A percentile compares a stretch with the other conserved stretches of the same genome.
Evolutionary conservation across 768 basidiomycete species (phyloP).

Genomic region (Mycena amicta): DNA sequence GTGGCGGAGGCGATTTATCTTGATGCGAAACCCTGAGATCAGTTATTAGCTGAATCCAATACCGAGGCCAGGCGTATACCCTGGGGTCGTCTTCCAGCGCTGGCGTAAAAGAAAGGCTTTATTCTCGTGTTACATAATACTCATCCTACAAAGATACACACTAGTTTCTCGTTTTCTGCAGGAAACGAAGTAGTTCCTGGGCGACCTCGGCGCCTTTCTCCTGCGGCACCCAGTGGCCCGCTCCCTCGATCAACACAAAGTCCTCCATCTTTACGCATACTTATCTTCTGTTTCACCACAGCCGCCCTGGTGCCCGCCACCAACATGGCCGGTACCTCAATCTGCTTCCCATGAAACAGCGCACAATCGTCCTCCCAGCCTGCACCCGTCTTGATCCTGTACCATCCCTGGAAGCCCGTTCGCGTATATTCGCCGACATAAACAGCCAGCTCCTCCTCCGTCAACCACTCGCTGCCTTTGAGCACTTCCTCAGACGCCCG

Average conservation of each 20-base stretch:
- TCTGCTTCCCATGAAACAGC: conserved; percentile 47
- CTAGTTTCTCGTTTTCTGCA: too few relatives aligned
- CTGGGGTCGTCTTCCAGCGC: conserved; percentile 56
- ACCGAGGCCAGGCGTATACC: too few relatives aligned
- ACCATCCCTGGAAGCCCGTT: conserved; percentile 62
- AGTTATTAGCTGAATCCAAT: too few relatives aligned
- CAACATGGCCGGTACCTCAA: conserved; percentile 57
- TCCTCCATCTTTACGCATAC: conserved; percentile 45
- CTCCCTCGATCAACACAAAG: conserved; percentile 54
- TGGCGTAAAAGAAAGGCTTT: conserved; percentile 22
- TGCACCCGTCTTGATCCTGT: conserved; percentile 44
- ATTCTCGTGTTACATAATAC: neutral
- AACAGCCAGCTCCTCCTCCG: conserved; percentile 46
- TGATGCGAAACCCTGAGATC: conserved; percentile 75
- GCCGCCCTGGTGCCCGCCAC: conserved; percentile 45
- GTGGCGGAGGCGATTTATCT: conserved; percentile 96
- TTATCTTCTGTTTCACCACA: conserved; percentile 43
- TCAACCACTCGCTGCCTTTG: conserved; percentile 52
- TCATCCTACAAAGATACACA: conserved; percentile 1
- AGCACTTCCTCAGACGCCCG: too few relatives aligned
- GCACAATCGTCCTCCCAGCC: conserved; percentile 40
- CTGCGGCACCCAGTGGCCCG: conserved; percentile 70
- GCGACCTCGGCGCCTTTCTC: conserved; percentile 50
- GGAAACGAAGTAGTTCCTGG: conserved; percentile 42
- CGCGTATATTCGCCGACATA: conserved; percentile 49